Evolutionary conservation across 495 filamentous ascomycete species (phyloP), one percentile per base, ranked within the genome.

Genomic region (Evansstolkia leycettana): DNA sequence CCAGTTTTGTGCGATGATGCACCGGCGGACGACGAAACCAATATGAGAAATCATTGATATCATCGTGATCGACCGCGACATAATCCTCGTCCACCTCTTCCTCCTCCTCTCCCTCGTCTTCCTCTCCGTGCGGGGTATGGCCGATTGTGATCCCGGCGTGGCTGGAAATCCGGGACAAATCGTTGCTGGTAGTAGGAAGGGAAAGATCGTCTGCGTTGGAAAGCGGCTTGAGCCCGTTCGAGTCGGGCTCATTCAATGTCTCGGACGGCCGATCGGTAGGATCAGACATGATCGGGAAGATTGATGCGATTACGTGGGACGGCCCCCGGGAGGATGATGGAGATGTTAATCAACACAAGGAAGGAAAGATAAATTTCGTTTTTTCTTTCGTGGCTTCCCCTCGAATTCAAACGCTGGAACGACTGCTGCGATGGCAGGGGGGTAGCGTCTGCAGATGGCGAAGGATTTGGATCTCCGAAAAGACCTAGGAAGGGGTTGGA

Each of bases 21-120:
- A 53, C 51, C 14, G 57, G 57, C 17, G 57, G 56, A 31, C 61
- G 57, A 31, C 60, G 60, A 41, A 64, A 65, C 52, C 60, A 60
- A 44, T 59, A 62, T 29, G 64, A 58, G 33, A 50, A 57, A 34
- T 68, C 62, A 27, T 54, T 57, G 14, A 53, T 38, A 47, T 66
- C 62, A 23, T 62, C 60, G 30, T 63, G 58, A 28, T 64, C 60
- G 1, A 66, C 57, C 1, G 58, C 52, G 33, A 63, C 60, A 37
- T 58, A 66, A 25, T 65, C 58, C 25, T 60, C 60, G n/a, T 62
- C 57, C 18, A 48, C 49, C 28, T 63, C 60, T 17, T 67, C 60
- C 8, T 61, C 57, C 13, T 57, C 59, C 1, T 65, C 58, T 9
- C 54, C 51, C 12, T 61, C 58, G n/a, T n/a, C n/a, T n/a, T n/a